phyloP scores from a whole-genome alignment of 1,284 basidiomycete species.

The Marasmius sp. region DNA sequence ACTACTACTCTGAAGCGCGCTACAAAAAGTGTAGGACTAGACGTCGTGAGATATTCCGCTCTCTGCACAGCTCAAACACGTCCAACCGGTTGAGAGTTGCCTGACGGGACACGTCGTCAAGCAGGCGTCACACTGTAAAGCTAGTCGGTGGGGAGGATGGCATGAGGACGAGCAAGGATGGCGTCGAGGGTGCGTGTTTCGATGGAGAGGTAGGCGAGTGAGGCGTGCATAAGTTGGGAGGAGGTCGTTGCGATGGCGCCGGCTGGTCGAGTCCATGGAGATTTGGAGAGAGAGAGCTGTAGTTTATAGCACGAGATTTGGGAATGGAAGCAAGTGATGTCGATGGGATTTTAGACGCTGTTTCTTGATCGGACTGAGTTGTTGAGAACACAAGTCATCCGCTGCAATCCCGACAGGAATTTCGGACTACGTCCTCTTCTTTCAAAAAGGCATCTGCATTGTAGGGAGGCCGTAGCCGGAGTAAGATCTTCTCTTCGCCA shows the following conservation, averaged over 20 bases:
- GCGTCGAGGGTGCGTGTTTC: conserved; percentile 53
- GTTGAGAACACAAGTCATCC: neutral
- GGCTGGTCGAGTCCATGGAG: conserved; percentile 16
- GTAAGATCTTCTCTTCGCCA: too few species aligned
- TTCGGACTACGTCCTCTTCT: conserved; percentile 64
- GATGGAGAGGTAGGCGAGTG: conserved; percentile 5
- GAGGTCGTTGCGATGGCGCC: too few species aligned
- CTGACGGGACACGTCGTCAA: conserved; percentile 42
- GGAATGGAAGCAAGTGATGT: too few species aligned
- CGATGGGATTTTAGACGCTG: too few species aligned
- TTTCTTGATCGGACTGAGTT: too few species aligned
- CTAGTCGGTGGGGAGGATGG: conserved; percentile 54
- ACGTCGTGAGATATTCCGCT: conserved; percentile 59
- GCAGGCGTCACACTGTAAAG: conserved; percentile 67
- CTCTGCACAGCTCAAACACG: conserved; percentile 68
- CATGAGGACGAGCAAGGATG: conserved; percentile 73
- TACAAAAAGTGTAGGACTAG: conserved; percentile 77
- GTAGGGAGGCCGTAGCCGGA: neutral
- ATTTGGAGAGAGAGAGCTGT: neutral
- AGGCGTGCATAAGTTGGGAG: neutral
- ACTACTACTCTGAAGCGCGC: too few species aligned
- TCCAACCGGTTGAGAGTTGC: conserved; percentile 52
- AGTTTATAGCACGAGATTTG: too few species aligned
- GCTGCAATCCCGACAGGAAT: neutral
- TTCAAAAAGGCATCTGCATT: conserved; percentile 53